Evolutionary conservation across 371 early-diverging fungal species (phyloP).

Genomic region (Chytridium lagenaria): DNA sequence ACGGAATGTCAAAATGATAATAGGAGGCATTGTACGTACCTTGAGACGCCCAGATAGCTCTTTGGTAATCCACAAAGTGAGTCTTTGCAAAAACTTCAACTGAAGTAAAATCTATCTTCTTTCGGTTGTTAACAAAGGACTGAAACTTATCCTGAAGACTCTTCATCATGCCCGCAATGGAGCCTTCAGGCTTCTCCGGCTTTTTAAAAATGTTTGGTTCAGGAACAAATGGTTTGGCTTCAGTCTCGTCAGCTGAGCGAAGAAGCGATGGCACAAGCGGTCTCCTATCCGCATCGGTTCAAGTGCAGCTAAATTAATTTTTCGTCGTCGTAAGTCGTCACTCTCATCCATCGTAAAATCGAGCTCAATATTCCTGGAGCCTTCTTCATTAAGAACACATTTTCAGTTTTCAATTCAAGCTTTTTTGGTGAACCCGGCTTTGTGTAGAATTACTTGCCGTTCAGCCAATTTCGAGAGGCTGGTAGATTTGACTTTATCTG

Average conservation of each 20-base stretch:
- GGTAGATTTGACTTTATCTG: background rate
- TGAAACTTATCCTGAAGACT: background rate
- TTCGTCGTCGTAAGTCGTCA: conserved; percentile 3
- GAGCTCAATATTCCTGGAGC: background rate
- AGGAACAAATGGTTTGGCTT: background rate
- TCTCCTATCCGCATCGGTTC: background rate
- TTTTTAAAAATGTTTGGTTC: background rate
- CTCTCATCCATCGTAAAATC: background rate
- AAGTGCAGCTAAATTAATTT: background rate
- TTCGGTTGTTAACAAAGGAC: background rate
- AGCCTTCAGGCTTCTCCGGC: background rate
- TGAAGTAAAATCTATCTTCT: background rate
- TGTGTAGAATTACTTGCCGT: background rate
- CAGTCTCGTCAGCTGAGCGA: background rate
- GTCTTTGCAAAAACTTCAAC: background rate
- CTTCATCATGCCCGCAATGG: background rate
- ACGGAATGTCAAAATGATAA: background rate
- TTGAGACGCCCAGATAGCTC: conserved; percentile 19
- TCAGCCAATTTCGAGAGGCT: background rate
- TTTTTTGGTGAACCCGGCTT: conserved; percentile 1
- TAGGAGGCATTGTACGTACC: conserved; percentile 7
- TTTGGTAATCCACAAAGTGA: background rate
- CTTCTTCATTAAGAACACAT: background rate
- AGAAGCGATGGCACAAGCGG: background rate
- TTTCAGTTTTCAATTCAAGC: background rate